These are phyloP conservation scores for Angomonas deanei DNA, from an alignment of 208 protist genomes.

Conservation along the genomic window DNA sequence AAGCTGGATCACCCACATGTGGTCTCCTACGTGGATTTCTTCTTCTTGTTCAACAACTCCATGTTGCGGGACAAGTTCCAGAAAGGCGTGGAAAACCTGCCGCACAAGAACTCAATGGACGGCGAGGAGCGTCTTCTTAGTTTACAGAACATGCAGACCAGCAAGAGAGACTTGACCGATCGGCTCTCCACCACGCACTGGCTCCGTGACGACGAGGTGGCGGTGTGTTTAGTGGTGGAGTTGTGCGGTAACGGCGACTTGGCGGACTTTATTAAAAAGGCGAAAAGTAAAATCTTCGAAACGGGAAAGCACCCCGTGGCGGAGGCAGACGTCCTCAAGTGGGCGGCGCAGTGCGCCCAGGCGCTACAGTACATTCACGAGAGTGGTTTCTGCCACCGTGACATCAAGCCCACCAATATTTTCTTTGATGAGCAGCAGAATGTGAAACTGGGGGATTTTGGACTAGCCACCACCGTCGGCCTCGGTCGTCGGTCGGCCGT, in stretches of 20 bases:
- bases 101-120: slow-evolving; percentile 14
- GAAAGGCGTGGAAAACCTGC: slow-evolving; percentile 8
- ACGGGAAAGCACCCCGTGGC: slow-evolving; percentile 53
- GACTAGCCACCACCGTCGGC: slow-evolving; percentile 65
- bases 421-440: slow-evolving; percentile 75
- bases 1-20: slow-evolving; percentile 74
- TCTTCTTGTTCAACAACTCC: slow-evolving; percentile 69
- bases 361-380: slow-evolving; percentile 82
- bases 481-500: slow-evolving; percentile 61
- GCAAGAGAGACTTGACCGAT: slow-evolving; percentile 5
- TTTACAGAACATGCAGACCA: background rate
- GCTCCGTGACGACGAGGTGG: slow-evolving; percentile 35
- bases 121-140: slow-evolving; percentile 12
- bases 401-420: slow-evolving; percentile 90
- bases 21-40: slow-evolving; percentile 86
- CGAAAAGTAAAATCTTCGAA: slow-evolving; percentile 61
- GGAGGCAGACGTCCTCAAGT: slow-evolving; percentile 57
- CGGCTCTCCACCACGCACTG: slow-evolving; percentile 6
- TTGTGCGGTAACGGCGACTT: slow-evolving; percentile 77
- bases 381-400: slow-evolving; percentile 80
- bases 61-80: slow-evolving; percentile 47
- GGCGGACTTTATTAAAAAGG: slow-evolving; percentile 45
- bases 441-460: slow-evolving; percentile 89
- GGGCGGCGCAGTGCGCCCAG: slow-evolving; percentile 70
- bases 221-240: slow-evolving; percentile 88